Percentiles rank a stretch among this genome's conserved stretches.
These are phyloP conservation scores for Millerozyma acaciae DNA, from an alignment of 805 yeast species.

Conservation along the genomic window DNA sequence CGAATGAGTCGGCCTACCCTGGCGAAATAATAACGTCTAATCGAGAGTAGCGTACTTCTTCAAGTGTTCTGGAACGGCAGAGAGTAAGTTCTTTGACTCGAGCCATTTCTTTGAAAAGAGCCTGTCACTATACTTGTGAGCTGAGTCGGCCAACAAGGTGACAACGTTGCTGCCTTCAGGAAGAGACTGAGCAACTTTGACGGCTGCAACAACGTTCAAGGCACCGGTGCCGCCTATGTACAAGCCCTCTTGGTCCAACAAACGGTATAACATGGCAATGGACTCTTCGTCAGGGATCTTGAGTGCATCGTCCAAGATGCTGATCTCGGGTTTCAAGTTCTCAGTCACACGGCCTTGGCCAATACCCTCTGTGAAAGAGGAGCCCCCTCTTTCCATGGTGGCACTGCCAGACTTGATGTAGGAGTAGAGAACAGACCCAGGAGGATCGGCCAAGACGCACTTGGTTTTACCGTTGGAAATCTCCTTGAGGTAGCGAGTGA, in stretches of 20 bases:
- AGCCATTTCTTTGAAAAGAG: slow-evolving; percentile 78
- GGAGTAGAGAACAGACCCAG: slow-evolving; percentile 82
- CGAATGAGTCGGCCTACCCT: not conserved
- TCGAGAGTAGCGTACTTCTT: slow-evolving; percentile 56
- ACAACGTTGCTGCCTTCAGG: slow-evolving; percentile 83
- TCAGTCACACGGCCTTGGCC: slow-evolving; percentile 93
- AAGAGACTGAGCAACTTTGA: slow-evolving; percentile 63
- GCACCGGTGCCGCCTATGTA: slow-evolving; percentile 91
- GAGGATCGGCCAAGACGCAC: slow-evolving; percentile 84
- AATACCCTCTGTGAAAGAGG: slow-evolving; percentile 92
- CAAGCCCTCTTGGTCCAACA: slow-evolving; percentile 86
- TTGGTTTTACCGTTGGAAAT: slow-evolving; percentile 59
- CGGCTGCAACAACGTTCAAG: slow-evolving; percentile 86
- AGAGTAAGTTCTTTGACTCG: slow-evolving; percentile 59
- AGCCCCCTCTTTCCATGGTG: slow-evolving; percentile 67
- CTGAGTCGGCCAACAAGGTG: slow-evolving; percentile 86
- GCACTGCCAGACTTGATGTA: slow-evolving; percentile 70
- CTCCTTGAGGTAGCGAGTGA: slow-evolving; percentile 71
- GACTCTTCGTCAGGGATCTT: slow-evolving; percentile 75
- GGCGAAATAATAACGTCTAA: slow-evolving; percentile 8
- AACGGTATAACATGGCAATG: slow-evolving; percentile 76
- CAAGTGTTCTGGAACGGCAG: slow-evolving; percentile 65
- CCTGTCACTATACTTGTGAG: slow-evolving; percentile 82
- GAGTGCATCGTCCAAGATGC: slow-evolving; percentile 73
- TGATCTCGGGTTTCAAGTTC: slow-evolving; percentile 71